Evolutionary conservation across 108 stramenopile genomes (phyloP), one percentile per base, ranked within the genome.

Genomic region (Nannochloropsis gaditana): DNA sequence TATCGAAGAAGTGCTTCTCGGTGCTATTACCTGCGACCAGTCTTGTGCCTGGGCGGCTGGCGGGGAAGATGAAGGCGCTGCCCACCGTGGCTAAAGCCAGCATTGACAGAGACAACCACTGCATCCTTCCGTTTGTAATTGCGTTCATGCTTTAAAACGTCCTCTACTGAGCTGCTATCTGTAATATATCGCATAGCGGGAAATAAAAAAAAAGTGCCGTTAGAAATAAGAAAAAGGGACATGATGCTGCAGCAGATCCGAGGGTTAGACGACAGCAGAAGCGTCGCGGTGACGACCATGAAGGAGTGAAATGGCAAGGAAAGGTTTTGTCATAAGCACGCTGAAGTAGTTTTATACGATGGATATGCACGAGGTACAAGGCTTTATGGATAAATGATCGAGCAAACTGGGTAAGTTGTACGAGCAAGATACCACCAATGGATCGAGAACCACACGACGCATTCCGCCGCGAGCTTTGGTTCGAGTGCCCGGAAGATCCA

Each of bases 391-490:
- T 31, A 31, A 31, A 31, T 31, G 31, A 31, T 31, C 31, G 31
- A 31, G 31, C 31, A 31, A 31, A 31, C 31, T 31, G n/a, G 59
- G 19, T 73, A n/a, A n/a, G 59, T 73, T 73, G 19, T n/a, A 73
- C 15, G 59, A 73, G 59, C 59, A 73, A 73, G 19, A 73, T n/a
- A 3, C 59, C 59, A 73, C 59, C 59, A n/a, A 2, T 73, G 59
- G 59, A 73, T 73, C 59, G 59, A 73, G 59, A 73, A n/a, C 59
- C 59, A 73, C 59, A 73, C 59, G 59, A 73, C 59, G 59, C 19
- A n/a, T n/a, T 73, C 31, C 31, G 31, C 31, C 31, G 31, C 31
- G 31, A 31, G 31, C 31, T 31, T 31, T 31, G 31, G 31, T 31
- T 31, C 31, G 31, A 31, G 31, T 31, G 31, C 31, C 31, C 31